Evolutionary conservation across 1,284 basidiomycete genomes (phyloP), one percentile per base, ranked within the genome.

Genomic region (Xanthoconium separans): DNA sequence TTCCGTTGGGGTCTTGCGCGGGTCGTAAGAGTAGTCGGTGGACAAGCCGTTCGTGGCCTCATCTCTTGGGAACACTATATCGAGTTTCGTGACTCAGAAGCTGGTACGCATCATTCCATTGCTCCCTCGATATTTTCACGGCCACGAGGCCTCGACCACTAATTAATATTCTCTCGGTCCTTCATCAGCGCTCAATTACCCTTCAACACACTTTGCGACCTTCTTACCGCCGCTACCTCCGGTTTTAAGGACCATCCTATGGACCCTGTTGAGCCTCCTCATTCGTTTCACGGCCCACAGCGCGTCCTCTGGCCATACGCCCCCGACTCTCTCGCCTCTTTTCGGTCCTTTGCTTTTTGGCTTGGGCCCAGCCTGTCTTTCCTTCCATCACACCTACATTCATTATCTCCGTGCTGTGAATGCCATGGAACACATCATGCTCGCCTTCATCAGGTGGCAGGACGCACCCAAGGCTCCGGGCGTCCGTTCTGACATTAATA

Each of bases 261-360:
- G 82, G 54, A 82, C 85, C 1, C 73, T 94, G 9, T 80, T 94
- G 62, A 79, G 82, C 20, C 81, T 97, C 29, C 77, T 95, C 34
- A 81, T 85, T 3, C 85, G 89, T 18, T 82, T 96, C 53, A 84
- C 89, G 0, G 89, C 93, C 0, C 84, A 95, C 66, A 89, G 88
- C 58, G 81, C 82, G 16, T 82, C 76, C 13, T 93, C 91, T 11
- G 91, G 91, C 8, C 87, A 93, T 58, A 93, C 91, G 0, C 91
- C 91, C 2, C 87, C 89, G 29, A 85, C 89, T 2, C 77, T 95
- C 34, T 89, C 91, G 0, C 85, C 91, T n/a, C 80, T 93, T n/a
- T 95, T 95, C 70, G 90, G 89, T 0, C 91, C 89, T 6, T 77
- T 91, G 24, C 72, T 97, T 40, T 95, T 96, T 61, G 91, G 91